Evolutionary conservation across 208 protist species (phyloP), one percentile per base, ranked within the genome.

Genomic region (Leishmania lainsoni): DNA sequence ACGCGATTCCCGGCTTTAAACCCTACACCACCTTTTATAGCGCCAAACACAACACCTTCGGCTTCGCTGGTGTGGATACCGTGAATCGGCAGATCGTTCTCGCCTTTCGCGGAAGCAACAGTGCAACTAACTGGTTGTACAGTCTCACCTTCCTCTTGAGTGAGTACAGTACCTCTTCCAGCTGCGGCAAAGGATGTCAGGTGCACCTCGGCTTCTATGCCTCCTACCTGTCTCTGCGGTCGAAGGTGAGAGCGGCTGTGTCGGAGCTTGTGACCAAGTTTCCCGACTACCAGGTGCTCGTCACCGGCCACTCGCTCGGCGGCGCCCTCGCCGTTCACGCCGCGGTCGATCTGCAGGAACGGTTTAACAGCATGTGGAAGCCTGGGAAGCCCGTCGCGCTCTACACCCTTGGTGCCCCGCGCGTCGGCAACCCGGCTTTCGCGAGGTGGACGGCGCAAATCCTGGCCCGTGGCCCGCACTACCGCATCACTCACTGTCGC

Each of bases 261-360:
- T 42, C 80, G 51, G 26, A n/a, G 56, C 89, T 93, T 39, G 63
- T 79, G 16, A 49, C 20, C 42, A 20, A 32, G 42, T 77, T 89
- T 81, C 90, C 86, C 14, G 45, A 5, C 59, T 86, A 85, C 77
- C 12, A 39, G 4, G 29, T 93, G n/a, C 81, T 95, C 61, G 66
- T 94, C 75, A 92, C 91, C 9, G 93, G 93, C 2, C 93, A 96
- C 87, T 93, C 88, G 5, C 83, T 96, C 35, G 93, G 93, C 72
- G 93, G 85, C 29, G 91, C 90, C 2, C 45, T 95, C n/a, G 91
- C 93, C 9, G 1, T 82, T 9, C 81, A 93, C 39, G 73, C 83
- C 26, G 89, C 90, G 3, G 69, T 87, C 22, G 88, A 95, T 56
- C 35, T 93, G 75, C 71, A 66, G 71, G 61, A 48, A 16, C 70